Evolutionary conservation across 2,329 filamentous ascomycete species (phyloP).

Genomic region (Colletotrichum kahawae): DNA sequence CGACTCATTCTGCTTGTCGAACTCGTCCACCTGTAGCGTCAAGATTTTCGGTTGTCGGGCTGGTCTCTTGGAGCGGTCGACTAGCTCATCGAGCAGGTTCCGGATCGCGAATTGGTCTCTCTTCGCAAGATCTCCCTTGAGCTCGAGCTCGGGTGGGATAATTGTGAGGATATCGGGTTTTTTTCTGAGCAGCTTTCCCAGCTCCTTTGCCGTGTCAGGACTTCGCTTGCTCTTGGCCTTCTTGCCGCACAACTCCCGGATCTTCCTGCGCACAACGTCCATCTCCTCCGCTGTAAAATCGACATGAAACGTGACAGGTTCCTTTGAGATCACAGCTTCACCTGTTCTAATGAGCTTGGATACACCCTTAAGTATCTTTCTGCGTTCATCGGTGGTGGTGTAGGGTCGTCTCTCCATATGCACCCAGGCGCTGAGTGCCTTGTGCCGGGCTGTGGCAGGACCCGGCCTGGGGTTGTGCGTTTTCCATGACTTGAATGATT

Average conservation of each 20-base stretch:
- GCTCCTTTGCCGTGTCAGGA: slow-evolving; percentile 18
- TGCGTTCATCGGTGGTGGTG: slow-evolving; percentile 18
- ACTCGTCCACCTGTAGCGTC: slow-evolving; percentile 34
- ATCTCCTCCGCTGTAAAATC: slow-evolving; percentile 50
- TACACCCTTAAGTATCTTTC: slow-evolving; percentile 20
- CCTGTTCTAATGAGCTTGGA: slow-evolving; percentile 14
- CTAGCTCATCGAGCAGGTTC: slow-evolving; percentile 43
- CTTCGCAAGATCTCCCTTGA: slow-evolving; percentile 22
- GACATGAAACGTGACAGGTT: slow-evolving; percentile 42
- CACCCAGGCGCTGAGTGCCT: slow-evolving; percentile 10
- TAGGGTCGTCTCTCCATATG: slow-evolving; percentile 29
- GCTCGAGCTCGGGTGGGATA: slow-evolving; percentile 13
- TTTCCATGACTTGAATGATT: slow-evolving; percentile 24
- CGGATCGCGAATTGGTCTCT: slow-evolving; percentile 37
- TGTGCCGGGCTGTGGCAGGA: neutral
- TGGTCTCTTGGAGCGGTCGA: slow-evolving; percentile 35
- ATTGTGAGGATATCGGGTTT: neutral
- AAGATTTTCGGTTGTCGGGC: slow-evolving; percentile 28
- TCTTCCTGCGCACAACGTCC: slow-evolving; percentile 20
- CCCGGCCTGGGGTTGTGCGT: neutral
- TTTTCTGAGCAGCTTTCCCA: slow-evolving; percentile 23
- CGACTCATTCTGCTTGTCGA: slow-evolving; percentile 29
- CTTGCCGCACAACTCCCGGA: slow-evolving; percentile 1
- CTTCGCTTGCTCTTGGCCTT: neutral
- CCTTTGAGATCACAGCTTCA: neutral